Percentiles rank a stretch among this genome's conserved stretches.
These are phyloP conservation scores for Oenanthe sinensis DNA, from an alignment of 129 eudicot species.

Conservation along the genomic window DNA sequence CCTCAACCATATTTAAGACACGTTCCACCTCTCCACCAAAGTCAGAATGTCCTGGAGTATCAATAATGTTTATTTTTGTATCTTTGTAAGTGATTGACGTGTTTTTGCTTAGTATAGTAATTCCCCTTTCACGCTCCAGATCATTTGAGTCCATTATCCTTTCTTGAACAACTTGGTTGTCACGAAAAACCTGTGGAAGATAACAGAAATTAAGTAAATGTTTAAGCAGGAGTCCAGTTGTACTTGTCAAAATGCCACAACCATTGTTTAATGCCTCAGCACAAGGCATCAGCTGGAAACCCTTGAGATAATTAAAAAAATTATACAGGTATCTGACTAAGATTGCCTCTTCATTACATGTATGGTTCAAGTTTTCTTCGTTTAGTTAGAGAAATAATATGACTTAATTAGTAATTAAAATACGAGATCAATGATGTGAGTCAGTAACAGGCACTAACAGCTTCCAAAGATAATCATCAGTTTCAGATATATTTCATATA, in stretches of 20 bases:
- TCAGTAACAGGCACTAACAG: background rate
- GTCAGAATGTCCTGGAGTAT: slow-evolving; percentile 99
- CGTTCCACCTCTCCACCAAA: slow-evolving; percentile 99
- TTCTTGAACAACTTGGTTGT: slow-evolving; percentile 87
- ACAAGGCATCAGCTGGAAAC: background rate
- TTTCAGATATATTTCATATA: background rate
- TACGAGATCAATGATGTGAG: background rate
- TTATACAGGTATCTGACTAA: background rate
- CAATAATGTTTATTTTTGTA: slow-evolving; percentile 88
- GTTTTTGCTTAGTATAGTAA: slow-evolving; percentile 94
- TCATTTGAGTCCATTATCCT: slow-evolving; percentile 99
- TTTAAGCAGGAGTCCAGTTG: background rate
- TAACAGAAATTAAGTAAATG: background rate
- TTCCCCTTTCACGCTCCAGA: slow-evolving; percentile 97
- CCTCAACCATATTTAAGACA: slow-evolving; percentile 96
- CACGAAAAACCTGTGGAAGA: slow-evolving; percentile 92
- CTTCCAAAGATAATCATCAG: background rate
- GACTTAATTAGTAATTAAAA: background rate
- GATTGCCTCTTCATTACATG: background rate
- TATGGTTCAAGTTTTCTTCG: background rate
- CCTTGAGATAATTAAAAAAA: background rate
- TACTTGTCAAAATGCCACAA: background rate
- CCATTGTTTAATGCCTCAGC: background rate
- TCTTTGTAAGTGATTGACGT: slow-evolving; percentile 85
- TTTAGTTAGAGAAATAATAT: background rate